Conservation (phyloP, 345 rosid species). For the Melaleuca quinquenervia region DNA sequence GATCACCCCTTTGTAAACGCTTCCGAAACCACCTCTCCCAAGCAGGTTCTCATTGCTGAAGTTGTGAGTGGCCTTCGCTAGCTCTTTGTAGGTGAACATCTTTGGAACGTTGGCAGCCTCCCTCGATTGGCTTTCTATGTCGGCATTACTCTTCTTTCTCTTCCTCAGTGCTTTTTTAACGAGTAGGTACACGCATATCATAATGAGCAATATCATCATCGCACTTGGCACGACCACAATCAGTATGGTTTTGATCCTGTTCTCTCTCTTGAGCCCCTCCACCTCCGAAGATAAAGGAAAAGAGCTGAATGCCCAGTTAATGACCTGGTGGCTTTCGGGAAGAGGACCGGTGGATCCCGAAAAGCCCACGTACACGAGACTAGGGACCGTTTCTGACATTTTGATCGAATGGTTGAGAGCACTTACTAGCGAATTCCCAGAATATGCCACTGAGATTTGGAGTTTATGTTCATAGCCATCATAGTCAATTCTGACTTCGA, state of each 20-base stretch:
- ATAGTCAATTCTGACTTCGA: slow-evolving; percentile 8
- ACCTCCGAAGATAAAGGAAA: neutral
- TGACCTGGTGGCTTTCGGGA: slow-evolving; percentile 15
- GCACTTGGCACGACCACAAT: slow-evolving; percentile 1
- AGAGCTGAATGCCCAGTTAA: slow-evolving; percentile 13
- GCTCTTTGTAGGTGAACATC: slow-evolving; percentile 20
- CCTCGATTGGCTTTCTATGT: slow-evolving; percentile 16
- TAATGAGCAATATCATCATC: neutral
- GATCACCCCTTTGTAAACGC: slow-evolving; percentile 24
- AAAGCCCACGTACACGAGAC: slow-evolving; percentile 19
- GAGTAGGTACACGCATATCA: neutral
- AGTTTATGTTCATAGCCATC: slow-evolving; percentile 1
- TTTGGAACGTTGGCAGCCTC: slow-evolving; percentile 21
- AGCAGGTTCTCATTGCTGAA: slow-evolving; percentile 25
- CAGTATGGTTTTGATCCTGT: neutral
- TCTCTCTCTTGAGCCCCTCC: neutral
- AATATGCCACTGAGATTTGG: slow-evolving; percentile 14
- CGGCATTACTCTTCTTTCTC: neutral
- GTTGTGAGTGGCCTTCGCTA: slow-evolving; percentile 22
- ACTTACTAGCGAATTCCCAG: slow-evolving; percentile 7
- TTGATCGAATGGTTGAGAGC: slow-evolving; percentile 20
- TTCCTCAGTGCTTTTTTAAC: neutral
- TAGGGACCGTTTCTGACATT: slow-evolving; percentile 11
- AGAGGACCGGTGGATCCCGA: slow-evolving; percentile 21
- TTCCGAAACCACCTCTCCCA: slow-evolving; percentile 34